Evolutionary conservation across 2,329 filamentous ascomycete species (phyloP).

Genomic region (Saccharata proteae): DNA sequence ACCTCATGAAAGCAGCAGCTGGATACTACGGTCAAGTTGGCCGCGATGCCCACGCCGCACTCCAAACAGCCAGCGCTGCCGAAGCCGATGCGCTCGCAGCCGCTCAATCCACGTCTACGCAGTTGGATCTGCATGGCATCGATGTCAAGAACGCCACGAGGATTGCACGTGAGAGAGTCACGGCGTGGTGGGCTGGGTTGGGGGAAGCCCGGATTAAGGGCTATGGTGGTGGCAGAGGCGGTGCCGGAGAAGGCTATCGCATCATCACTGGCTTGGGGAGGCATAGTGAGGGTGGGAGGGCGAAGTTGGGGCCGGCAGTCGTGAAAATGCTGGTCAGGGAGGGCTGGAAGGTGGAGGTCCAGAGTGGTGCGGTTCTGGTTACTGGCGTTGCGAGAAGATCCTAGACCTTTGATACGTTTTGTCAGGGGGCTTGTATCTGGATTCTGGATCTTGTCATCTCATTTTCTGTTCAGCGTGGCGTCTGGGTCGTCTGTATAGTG

Average conservation of each 20-base stretch:
- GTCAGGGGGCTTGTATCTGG: neutral
- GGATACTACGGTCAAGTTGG: constrained; percentile 63
- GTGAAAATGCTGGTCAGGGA: constrained; percentile 60
- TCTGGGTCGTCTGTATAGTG: too few species aligned
- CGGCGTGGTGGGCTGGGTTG: constrained; percentile 63
- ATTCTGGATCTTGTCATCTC: too few species aligned
- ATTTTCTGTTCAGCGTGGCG: too few species aligned
- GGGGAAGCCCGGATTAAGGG: constrained; percentile 51
- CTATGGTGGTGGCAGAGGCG: constrained; percentile 27
- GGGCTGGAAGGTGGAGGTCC: constrained; percentile 71
- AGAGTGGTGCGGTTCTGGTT: constrained; percentile 59
- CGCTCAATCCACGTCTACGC: constrained; percentile 46
- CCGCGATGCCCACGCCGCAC: constrained; percentile 48
- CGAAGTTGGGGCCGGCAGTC: constrained; percentile 69
- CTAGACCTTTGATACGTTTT: constrained; percentile 1
- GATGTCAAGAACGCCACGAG: constrained; percentile 68
- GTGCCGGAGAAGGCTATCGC: constrained; percentile 44
- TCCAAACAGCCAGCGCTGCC: constrained; percentile 47
- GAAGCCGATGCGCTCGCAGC: constrained; percentile 61
- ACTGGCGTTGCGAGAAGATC: constrained; percentile 39
- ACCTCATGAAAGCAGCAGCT: constrained; percentile 62
- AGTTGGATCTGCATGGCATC: constrained; percentile 74
- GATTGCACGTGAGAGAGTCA: constrained; percentile 57
- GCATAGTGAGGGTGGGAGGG: constrained; percentile 66
- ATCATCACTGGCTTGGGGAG: constrained; percentile 73